phyloP scores from a whole-genome alignment of 2,329 filamentous ascomycete species.

The Aspergillus arachidicola region DNA sequence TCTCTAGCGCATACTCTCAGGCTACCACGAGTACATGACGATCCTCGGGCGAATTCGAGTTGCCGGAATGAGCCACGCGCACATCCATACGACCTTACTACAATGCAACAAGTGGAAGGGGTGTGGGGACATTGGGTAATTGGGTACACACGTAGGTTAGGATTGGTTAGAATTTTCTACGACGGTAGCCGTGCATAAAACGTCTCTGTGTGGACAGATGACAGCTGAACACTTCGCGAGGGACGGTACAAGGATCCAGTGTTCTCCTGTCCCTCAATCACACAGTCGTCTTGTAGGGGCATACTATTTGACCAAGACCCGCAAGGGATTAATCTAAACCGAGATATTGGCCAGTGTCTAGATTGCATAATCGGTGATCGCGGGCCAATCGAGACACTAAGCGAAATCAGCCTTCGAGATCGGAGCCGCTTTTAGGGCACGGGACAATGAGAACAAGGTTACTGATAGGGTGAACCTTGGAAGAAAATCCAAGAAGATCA shows the following conservation, averaged over 20 bases:
- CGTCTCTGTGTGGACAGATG: background rate
- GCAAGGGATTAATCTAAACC: background rate
- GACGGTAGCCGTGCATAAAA: background rate
- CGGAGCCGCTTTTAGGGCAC: background rate
- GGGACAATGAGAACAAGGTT: background rate
- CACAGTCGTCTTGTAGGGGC: background rate
- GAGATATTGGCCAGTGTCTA: background rate
- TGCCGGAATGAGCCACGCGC: background rate
- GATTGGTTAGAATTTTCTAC: background rate
- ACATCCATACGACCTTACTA: background rate
- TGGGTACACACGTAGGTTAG: background rate
- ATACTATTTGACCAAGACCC: conserved; percentile 1
- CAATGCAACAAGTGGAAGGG: background rate
- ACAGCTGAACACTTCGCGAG: background rate
- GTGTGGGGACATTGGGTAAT: conserved; percentile 1
- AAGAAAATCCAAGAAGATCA: background rate
- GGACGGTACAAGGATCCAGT: background rate
- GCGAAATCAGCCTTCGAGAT: background rate
- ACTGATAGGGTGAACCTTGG: background rate
- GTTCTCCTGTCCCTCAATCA: background rate
- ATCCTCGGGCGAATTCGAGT: conserved; percentile 3
- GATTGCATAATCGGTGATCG: conserved; percentile 3
- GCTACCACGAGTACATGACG: background rate
- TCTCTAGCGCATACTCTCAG: background rate
- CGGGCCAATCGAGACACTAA: conserved; percentile 2